Base-by-base conservation (phyloP, 2,329 filamentous ascomycete genomes). In the Aspergillus amoenus region DNA sequence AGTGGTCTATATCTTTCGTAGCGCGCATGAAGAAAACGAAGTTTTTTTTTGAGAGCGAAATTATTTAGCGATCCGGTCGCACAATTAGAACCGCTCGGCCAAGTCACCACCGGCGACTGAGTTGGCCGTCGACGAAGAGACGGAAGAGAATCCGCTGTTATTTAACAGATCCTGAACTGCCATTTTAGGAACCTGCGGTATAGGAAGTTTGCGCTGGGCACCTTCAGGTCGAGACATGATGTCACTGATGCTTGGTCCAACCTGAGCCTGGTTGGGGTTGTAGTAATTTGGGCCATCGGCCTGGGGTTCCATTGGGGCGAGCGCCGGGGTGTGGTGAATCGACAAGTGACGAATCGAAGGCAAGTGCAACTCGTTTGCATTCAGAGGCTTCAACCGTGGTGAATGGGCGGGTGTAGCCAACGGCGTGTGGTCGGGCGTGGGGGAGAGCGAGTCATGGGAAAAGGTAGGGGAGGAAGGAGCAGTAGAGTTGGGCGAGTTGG, bases 371-470 rank as follows among this genome's bases (percentile, higher is more conserved):
- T 89, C 87, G 64, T 80, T 82, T 61, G 82, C 80, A 55, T 82
- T 84, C 69, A 90, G 88, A 3, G 93, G 91, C 59, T 93, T 85
- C 65, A 99, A 82, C 43, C 94, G 90, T 51, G 94, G 94, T 17
- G 93, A 97, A 76, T 97, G 94, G 43, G 93, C 93, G 4, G 93
- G 93, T 5, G 93, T 99, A 27, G 93, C 93, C 55, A 97, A 86
- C n/a, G 93, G 93, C n/a, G 94, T 97, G 79, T 97, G 93, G 70
- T 97, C 93, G 11, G 93, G 94, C 2, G 93, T 99, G 4, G 93
- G 94, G 9, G 93, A 97, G 46, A 93, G 84, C 11, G 93, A 97
- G 75, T 96, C 92, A 77, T 97, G 92, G 2, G 93, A 97, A 74
- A 97, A 96, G 3, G 93, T 97, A 24, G 93, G 93, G 32, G 93